Evolutionary conservation across 495 filamentous ascomycete genomes (phyloP), one percentile per base, ranked within the genome.

Genomic region (Xylaria longipes): DNA sequence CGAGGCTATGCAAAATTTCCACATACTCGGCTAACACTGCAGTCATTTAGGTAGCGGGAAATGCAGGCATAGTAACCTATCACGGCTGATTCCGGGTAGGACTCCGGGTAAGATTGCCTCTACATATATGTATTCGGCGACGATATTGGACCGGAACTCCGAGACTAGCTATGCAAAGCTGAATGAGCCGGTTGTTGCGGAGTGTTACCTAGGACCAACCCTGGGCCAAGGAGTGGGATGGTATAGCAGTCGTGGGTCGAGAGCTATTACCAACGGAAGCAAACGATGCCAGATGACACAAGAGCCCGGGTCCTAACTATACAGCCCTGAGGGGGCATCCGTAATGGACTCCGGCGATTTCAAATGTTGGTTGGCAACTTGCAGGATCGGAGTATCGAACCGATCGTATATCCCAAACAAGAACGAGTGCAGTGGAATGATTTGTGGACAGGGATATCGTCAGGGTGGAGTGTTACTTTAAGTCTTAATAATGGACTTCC

Each of bases 71-170:
- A 64, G 48, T 35, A 35, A 9, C 68, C 45, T 56, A 56, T 64
- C 45, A 56, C 14, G 43, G 25, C 35, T 33, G 31, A 70, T 52
- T 39, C 45, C 57, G 29, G 17, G 31, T 25, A 43, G 31, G 56
- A 39, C 45, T 48, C 27, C 67, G 54, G 11, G 52, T 56, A 56
- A 48, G 65, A 54, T 29, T 39, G 22, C 46, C 52, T 56, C 33
- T 58, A 68, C 27, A 33, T 68, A 58, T 46, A 68, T 60, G 8
- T 50, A 43, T 60, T 39, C 29, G 20, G 39, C 56, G 41, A 69
- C 35, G 45, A 37, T 60, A 63, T 70, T 64, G 58, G 68, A 61
- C 68, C 68, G 68, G 58, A 64, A 25, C 58, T 70, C 68, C 68
- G 68, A 56, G 31, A 62, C 33, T 64, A 64, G 27, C 1, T 22